phyloP scores from a whole-genome alignment of 768 basidiomycete genomes.

The Leccinum obscurum region DNA sequence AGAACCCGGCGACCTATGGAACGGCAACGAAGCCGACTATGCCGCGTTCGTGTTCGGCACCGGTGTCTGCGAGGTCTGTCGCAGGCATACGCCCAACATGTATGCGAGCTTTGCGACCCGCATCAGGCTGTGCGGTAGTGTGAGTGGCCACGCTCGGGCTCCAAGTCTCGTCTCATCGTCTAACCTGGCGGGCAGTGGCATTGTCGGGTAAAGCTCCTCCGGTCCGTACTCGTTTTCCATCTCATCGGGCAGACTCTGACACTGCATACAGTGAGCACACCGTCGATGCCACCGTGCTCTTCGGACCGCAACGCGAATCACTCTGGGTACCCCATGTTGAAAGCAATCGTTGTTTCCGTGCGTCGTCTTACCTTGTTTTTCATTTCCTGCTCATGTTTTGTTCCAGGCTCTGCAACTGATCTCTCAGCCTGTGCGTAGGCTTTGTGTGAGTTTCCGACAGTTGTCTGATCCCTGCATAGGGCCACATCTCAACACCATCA shows the following conservation, averaged over 20 bases:
- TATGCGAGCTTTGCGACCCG: slow-evolving; percentile 51
- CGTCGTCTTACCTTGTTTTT: not conserved
- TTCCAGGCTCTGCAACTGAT: slow-evolving; percentile 1
- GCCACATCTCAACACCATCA: slow-evolving; percentile 8
- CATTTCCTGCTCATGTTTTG: not conserved
- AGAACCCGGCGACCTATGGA: slow-evolving; percentile 41
- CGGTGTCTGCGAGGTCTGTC: slow-evolving; percentile 60
- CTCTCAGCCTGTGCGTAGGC: slow-evolving; percentile 15
- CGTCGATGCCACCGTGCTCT: not conserved
- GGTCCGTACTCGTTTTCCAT: slow-evolving; percentile 13
- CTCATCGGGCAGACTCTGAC: not conserved
- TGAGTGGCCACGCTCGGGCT: slow-evolving; percentile 21
- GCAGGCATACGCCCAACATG: slow-evolving; percentile 33
- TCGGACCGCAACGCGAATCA: not conserved
- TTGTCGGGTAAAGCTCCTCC: slow-evolving; percentile 18
- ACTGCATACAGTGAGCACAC: slow-evolving; percentile 14
- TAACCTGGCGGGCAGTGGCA: slow-evolving; percentile 15
- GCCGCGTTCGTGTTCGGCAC: slow-evolving; percentile 64
- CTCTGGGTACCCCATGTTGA: slow-evolving; percentile 28
- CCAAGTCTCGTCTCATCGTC: not conserved
- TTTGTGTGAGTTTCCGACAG: not conserved
- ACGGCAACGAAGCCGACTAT: slow-evolving; percentile 51
- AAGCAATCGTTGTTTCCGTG: slow-evolving; percentile 23
- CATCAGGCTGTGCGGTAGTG: slow-evolving; percentile 45
- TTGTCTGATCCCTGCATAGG: slow-evolving; percentile 13